A percentile compares a stretch with the other conserved stretches of the same genome.
phyloP scores from a whole-genome alignment of 1,139 yeast species.

The Candida smagusa region DNA sequence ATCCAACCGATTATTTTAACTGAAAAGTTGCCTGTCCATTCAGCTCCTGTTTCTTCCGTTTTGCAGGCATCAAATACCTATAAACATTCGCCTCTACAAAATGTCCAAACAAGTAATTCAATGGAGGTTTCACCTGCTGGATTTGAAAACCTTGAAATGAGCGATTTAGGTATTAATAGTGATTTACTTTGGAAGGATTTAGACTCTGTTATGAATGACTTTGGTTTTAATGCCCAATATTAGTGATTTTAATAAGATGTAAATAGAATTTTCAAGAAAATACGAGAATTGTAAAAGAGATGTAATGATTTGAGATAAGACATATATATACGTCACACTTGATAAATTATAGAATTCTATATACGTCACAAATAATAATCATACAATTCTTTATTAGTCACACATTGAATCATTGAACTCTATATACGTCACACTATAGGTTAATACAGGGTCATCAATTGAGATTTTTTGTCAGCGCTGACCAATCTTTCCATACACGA shows the following conservation, averaged over 20 bases:
- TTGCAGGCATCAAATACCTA: conserved; percentile 1
- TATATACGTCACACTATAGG: no score
- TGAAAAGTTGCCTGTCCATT: not conserved
- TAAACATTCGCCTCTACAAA: conserved; percentile 8
- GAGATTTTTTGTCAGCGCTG: no score
- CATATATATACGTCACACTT: not conserved
- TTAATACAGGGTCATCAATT: no score
- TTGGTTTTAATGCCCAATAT: conserved; percentile 71
- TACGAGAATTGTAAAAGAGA: not conserved
- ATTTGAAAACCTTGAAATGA: conserved; percentile 32
- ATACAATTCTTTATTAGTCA: no score
- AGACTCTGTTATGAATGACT: conserved; percentile 88
- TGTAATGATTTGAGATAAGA: not conserved
- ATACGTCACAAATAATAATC: no score
- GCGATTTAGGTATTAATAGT: conserved; percentile 39
- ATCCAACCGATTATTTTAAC: conserved; percentile 2
- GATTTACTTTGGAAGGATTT: conserved; percentile 88
- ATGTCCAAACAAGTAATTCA: conserved; percentile 5
- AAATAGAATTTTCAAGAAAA: not conserved
- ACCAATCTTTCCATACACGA: conserved; percentile 4
- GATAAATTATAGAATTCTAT: no score
- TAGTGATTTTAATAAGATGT: conserved; percentile 1
- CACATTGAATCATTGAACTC: no score
- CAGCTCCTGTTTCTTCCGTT: not conserved
- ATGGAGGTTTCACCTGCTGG: conserved; percentile 31